Evolutionary conservation across 192 early-diverging fungal species (phyloP).

Genomic region (Entomortierella lignicola): DNA sequence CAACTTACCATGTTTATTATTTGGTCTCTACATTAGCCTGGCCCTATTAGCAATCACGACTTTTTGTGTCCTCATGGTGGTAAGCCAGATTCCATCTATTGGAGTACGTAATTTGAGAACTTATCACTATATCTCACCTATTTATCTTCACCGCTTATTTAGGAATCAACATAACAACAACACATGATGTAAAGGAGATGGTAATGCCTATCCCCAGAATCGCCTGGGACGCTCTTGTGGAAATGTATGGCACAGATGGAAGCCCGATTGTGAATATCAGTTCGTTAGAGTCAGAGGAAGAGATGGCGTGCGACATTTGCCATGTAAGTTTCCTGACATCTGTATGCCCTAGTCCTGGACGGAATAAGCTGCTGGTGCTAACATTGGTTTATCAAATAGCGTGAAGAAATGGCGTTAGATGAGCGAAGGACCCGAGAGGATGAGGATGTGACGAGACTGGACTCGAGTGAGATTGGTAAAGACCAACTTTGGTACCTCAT

Average conservation of each 20-base stretch:
- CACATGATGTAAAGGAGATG: constrained; percentile 40
- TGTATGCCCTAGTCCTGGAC: not conserved
- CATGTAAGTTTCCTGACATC: constrained; percentile 22
- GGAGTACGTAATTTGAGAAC: too few relatives aligned
- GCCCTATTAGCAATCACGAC: constrained; percentile 57
- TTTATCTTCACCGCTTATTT: not conserved
- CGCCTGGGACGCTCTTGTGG: constrained; percentile 50
- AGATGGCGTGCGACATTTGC: constrained; percentile 43
- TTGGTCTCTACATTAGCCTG: constrained; percentile 42
- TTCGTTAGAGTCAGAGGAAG: constrained; percentile 33
- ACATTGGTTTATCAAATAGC: constrained; percentile 23
- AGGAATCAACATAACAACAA: constrained; percentile 48
- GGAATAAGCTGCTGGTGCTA: too few relatives aligned
- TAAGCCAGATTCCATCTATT: not conserved
- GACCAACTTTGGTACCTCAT: constrained; percentile 59
- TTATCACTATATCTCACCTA: not conserved
- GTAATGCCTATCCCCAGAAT: constrained; percentile 53
- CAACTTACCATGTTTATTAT: too few relatives aligned
- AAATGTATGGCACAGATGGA: constrained; percentile 52
- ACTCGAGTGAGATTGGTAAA: constrained; percentile 40
- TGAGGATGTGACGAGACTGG: constrained; percentile 36
- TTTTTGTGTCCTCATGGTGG: constrained; percentile 57
- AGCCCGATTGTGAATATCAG: constrained; percentile 43
- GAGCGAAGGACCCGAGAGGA: constrained; percentile 50
- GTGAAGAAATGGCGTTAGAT: constrained; percentile 40